Percentiles rank a stretch among this genome's conserved stretches.
Conservation (phyloP, 495 filamentous ascomycete genomes). For the Cercophora scortea region DNA sequence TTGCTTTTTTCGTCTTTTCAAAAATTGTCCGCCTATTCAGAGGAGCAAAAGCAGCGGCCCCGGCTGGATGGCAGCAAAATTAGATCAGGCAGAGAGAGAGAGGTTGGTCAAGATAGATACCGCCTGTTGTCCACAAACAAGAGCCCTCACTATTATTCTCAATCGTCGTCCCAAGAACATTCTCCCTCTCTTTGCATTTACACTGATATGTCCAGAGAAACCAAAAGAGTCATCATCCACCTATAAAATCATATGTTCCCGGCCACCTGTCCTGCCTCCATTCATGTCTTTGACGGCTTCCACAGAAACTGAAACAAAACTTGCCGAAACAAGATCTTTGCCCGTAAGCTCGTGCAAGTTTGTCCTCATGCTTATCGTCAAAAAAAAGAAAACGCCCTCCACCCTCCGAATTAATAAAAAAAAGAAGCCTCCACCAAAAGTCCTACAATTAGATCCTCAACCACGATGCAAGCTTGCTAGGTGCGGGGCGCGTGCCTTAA, state of each 20-base stretch:
- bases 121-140: neutral
- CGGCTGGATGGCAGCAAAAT: too few species aligned
- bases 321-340: conserved; percentile 14
- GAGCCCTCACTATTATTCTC: too few species aligned
- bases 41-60: too few species aligned
- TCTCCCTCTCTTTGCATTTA: conserved; percentile 3
- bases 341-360: conserved; percentile 13
- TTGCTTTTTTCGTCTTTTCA: too few species aligned
- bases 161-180: neutral
- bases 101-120: neutral
- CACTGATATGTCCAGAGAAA: conserved; percentile 37
- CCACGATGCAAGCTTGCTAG: neutral
- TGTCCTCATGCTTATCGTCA: conserved; percentile 34
- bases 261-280: conserved; percentile 2
- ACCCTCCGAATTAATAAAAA: conserved; percentile 8
- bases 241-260: conserved; percentile 27
- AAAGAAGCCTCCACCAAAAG: conserved; percentile 8
- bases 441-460: conserved; percentile 25
- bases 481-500: too few species aligned
- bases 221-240: conserved; percentile 21
- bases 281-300: conserved; percentile 15
- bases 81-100: neutral
- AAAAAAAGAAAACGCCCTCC: conserved; percentile 20
- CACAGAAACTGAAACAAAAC: conserved; percentile 7
- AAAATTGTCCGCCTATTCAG: too few species aligned